phyloP scores from a whole-genome alignment of 371 early-diverging fungal species.

The Rhizomucor miehei region DNA sequence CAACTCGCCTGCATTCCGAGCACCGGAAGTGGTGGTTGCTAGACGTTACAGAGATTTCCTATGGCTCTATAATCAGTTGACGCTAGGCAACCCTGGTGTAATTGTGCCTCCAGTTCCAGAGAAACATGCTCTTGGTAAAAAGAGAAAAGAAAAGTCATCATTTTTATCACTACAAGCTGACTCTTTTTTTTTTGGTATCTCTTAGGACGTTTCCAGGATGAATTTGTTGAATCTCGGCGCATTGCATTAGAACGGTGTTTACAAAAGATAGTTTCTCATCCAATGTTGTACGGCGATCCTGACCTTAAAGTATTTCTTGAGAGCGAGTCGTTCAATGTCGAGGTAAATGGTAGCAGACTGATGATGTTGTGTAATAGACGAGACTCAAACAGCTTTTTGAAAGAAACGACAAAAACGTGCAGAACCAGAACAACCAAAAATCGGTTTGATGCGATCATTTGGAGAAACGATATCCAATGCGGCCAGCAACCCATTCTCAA shows the following conservation, averaged over 20 bases:
- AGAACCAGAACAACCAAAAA: slow-evolving; percentile 41
- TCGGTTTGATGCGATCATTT: slow-evolving; percentile 39
- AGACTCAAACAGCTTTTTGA: too few species aligned
- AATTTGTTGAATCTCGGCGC: slow-evolving; percentile 90
- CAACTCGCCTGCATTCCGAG: slow-evolving; percentile 70
- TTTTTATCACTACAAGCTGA: too few species aligned
- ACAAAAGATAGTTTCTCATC: slow-evolving; percentile 79
- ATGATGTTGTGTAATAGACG: not conserved
- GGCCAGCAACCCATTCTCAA: slow-evolving; percentile 42
- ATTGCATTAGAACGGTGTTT: slow-evolving; percentile 83
- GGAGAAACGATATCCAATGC: slow-evolving; percentile 47
- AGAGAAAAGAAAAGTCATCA: not conserved
- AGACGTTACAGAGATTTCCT: slow-evolving; percentile 92
- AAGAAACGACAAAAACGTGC: slow-evolving; percentile 48
- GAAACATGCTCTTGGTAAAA: slow-evolving; percentile 80
- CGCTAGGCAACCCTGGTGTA: slow-evolving; percentile 78
- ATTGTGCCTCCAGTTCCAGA: slow-evolving; percentile 94
- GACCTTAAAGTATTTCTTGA: slow-evolving; percentile 87
- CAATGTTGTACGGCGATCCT: slow-evolving; percentile 78
- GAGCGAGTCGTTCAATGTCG: slow-evolving; percentile 78
- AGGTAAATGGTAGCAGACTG: slow-evolving; percentile 32
- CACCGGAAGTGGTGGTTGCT: slow-evolving; percentile 74
- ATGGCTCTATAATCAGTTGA: slow-evolving; percentile 90
- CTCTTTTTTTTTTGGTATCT: too few species aligned
- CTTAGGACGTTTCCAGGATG: slow-evolving; percentile 94